phyloP scores from a whole-genome alignment of 1,139 yeast species.

The Saccharomyces hybrid region DNA sequence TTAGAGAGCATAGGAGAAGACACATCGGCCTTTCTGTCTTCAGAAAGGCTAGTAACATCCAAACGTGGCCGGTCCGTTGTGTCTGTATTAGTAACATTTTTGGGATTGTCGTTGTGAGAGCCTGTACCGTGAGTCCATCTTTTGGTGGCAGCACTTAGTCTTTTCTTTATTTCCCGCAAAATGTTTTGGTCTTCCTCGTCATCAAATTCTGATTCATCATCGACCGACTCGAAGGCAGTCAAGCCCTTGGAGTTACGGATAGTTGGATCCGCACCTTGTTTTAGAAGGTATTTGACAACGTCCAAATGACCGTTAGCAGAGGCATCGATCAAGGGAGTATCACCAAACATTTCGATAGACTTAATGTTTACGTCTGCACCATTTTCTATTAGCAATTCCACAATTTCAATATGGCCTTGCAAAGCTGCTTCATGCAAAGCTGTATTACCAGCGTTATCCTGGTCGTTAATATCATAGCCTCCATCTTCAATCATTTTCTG shows the following conservation, averaged over 20 bases:
- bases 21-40: not conserved
- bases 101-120: not conserved
- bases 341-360: conserved; percentile 74
- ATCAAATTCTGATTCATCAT: conserved; percentile 35
- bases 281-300: conserved; percentile 58
- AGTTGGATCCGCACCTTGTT: conserved; percentile 82
- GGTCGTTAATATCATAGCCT: conserved; percentile 74
- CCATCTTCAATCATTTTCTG: conserved; percentile 44
- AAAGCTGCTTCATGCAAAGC: conserved; percentile 90
- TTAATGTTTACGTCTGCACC: conserved; percentile 74
- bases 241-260: conserved; percentile 72
- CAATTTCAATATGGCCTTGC: conserved; percentile 62
- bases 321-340: conserved; percentile 89
- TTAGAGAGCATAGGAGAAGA: conserved; percentile 14
- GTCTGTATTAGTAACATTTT: not conserved
- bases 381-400: conserved; percentile 42
- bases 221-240: conserved; percentile 57
- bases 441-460: conserved; percentile 88
- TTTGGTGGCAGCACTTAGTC: conserved; percentile 24
- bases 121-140: conserved; percentile 11
- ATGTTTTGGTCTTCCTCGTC: conserved; percentile 30
- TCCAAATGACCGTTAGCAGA: conserved; percentile 73
- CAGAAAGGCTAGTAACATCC: not conserved
- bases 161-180: conserved; percentile 30
- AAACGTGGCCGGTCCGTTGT: not conserved